Conservation (phyloP, 495 filamentous ascomycete genomes). For the Umbilicaria muhlenbergii region DNA sequence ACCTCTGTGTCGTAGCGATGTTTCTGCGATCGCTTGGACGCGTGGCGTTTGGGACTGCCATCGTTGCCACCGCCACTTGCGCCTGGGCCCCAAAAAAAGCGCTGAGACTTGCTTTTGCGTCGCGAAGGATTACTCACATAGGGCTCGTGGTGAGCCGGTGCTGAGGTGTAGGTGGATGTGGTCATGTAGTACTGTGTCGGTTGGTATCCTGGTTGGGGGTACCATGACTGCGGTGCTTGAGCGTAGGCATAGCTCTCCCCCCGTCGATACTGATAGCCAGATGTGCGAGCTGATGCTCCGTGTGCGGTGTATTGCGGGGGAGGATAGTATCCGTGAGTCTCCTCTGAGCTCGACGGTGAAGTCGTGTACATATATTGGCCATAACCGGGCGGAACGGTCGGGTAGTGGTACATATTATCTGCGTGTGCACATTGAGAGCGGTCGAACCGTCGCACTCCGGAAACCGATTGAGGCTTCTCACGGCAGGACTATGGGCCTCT, state of each 20-base stretch:
- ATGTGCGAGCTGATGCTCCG: constrained; percentile 4
- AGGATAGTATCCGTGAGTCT: constrained; percentile 10
- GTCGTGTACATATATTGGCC: constrained; percentile 32
- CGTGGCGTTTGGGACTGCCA: constrained; percentile 13
- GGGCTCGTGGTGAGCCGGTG: constrained; percentile 31
- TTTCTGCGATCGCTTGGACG: constrained; percentile 27
- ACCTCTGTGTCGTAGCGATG: constrained; percentile 38
- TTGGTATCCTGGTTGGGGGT: constrained; percentile 18
- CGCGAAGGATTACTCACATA: constrained; percentile 40
- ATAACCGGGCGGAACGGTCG: constrained; percentile 32
- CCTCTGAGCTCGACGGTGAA: constrained; percentile 21
- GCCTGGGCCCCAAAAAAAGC: constrained; percentile 21
- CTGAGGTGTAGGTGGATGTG: constrained; percentile 32
- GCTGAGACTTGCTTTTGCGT: constrained; percentile 17
- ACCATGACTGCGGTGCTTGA: constrained; percentile 24
- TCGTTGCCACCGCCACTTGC: constrained; percentile 19
- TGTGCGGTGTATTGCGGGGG: constrained; percentile 11
- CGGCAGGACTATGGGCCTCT: constrained; percentile 1
- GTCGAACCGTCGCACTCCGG: constrained; percentile 8
- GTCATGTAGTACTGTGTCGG: constrained; percentile 28
- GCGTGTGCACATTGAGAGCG: no score
- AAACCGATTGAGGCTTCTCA: constrained; percentile 4
- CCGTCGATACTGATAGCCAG: constrained; percentile 8
- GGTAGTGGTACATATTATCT: constrained; percentile 34
- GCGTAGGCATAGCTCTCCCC: constrained; percentile 10